phyloP scores from a whole-genome alignment of 2,329 filamentous ascomycete species.

The Hypoxylon sp. region DNA sequence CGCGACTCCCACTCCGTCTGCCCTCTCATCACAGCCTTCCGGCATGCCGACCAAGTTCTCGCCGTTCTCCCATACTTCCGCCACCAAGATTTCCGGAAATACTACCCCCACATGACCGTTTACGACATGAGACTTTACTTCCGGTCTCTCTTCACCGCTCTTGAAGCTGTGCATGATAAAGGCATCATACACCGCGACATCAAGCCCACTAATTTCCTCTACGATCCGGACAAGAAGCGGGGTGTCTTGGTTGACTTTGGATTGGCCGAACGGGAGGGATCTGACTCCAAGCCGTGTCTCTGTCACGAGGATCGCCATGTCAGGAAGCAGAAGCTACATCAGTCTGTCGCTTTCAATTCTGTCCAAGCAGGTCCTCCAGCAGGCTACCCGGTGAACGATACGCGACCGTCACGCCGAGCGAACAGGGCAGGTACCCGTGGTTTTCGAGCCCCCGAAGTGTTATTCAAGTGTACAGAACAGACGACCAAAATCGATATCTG shows the following conservation, averaged over 20 bases:
- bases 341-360: slow-evolving; percentile 67
- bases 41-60: slow-evolving; percentile 92
- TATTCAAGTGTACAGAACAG: slow-evolving; percentile 97
- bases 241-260: slow-evolving; percentile 99
- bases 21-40: slow-evolving; percentile 96
- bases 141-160: slow-evolving; percentile 86
- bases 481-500: slow-evolving; percentile 96
- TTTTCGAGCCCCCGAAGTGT: slow-evolving; percentile 94
- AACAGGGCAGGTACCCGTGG: slow-evolving; percentile 96
- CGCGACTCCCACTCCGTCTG: slow-evolving; percentile 88
- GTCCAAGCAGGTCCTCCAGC: slow-evolving; percentile 67
- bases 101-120: slow-evolving; percentile 91
- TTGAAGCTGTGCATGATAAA: slow-evolving; percentile 85
- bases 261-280: slow-evolving; percentile 87
- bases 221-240: slow-evolving; percentile 82
- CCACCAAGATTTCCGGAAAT: slow-evolving; percentile 93
- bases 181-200: slow-evolving; percentile 95
- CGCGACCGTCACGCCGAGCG: slow-evolving; percentile 86
- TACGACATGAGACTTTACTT: slow-evolving; percentile 92
- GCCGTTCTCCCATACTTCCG: slow-evolving; percentile 96
- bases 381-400: slow-evolving; percentile 91
- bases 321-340: slow-evolving; percentile 72
- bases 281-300: slow-evolving; percentile 84
- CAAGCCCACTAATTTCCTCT: slow-evolving; percentile 97
- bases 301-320: slow-evolving; percentile 77